These are phyloP conservation scores for Aspergillus nanangensis DNA, from an alignment of 495 filamentous ascomycete species.

Conservation along the genomic window DNA sequence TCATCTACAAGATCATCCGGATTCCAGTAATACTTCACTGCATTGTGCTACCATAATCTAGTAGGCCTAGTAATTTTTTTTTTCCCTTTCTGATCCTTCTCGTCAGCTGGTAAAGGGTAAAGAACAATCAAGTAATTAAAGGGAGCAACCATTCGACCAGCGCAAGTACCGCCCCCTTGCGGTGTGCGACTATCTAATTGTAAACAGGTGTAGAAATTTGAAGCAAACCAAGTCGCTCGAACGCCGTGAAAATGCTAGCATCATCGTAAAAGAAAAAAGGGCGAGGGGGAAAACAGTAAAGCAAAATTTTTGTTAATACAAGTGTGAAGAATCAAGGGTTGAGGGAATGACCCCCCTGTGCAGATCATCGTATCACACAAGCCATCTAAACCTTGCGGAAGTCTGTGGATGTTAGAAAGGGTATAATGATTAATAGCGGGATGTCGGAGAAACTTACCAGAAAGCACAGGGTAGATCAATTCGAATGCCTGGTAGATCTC, in stretches of 20 bases:
- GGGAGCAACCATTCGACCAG: constrained; percentile 57
- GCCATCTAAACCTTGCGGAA: constrained; percentile 59
- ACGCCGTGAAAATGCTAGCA: constrained; percentile 49
- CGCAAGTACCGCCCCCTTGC: constrained; percentile 53
- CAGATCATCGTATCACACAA: constrained; percentile 14
- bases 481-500: constrained; percentile 99
- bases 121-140: no score
- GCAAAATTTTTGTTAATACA: constrained; percentile 54
- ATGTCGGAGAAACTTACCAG: constrained; percentile 54
- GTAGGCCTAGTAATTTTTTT: no score
- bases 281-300: constrained; percentile 17
- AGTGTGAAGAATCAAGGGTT: constrained; percentile 34
- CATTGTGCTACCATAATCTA: no score
- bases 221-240: constrained; percentile 40
- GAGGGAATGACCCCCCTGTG: constrained; percentile 22
- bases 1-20: no score
- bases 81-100: constrained; percentile 2
- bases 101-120: no score
- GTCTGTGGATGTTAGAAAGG: constrained; percentile 43
- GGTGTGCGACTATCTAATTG: constrained; percentile 51
- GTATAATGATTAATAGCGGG: neutral
- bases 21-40: no score
- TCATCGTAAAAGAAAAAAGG: constrained; percentile 24
- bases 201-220: constrained; percentile 16
- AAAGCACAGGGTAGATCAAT: constrained; percentile 97